These are phyloP conservation scores for Dalechampia spathulata DNA, from an alignment of 441 rosid species.

Conservation along the genomic window DNA sequence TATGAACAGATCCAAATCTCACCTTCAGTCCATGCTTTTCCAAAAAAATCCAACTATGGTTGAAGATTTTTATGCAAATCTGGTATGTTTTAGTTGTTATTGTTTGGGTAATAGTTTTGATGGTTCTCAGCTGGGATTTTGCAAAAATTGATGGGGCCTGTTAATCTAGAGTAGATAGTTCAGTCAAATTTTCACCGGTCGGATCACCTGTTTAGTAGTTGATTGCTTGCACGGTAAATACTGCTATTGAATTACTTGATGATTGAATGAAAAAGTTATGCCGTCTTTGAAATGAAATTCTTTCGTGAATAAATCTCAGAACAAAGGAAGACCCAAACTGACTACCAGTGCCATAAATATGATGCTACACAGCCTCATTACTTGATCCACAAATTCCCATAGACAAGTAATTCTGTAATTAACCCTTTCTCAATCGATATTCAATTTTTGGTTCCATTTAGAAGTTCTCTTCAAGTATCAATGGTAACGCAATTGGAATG, in stretches of 20 bases:
- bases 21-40: constrained; percentile 90
- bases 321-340: too few relatives aligned
- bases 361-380: too few relatives aligned
- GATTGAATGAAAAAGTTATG: neutral
- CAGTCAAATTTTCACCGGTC: neutral
- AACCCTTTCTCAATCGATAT: too few relatives aligned
- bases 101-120: too few relatives aligned
- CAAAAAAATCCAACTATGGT: constrained; percentile 67
- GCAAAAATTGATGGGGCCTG: neutral
- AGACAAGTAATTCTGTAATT: neutral
- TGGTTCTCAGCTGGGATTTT: neutral
- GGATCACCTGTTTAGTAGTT: neutral
- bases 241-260: neutral
- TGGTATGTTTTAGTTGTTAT: constrained; percentile 44
- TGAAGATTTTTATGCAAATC: constrained; percentile 75
- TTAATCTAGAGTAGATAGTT: constrained; percentile 1
- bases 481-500: neutral
- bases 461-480: too few relatives aligned
- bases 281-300: neutral
- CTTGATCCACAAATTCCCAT: neutral
- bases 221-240: neutral
- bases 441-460: neutral
- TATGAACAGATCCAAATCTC: constrained; percentile 80
- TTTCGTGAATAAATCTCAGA: too few relatives aligned
- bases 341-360: too few relatives aligned